These are phyloP conservation scores for Aspergillus sp. DNA, from an alignment of 2,329 filamentous ascomycete species.

Conservation along the genomic window DNA sequence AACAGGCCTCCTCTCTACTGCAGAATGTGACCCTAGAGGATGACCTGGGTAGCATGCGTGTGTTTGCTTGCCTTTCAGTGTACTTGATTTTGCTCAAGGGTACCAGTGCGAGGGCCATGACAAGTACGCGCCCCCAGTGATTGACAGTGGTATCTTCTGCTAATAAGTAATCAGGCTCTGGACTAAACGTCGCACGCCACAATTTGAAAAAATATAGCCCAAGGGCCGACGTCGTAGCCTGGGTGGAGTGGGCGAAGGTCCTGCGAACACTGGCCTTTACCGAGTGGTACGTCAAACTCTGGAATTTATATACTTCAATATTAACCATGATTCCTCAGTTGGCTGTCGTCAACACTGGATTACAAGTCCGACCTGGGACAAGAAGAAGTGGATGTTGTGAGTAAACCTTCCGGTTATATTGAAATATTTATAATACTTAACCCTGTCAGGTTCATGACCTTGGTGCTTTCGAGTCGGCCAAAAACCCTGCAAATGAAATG, in stretches of 20 bases:
- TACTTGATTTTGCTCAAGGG: slow-evolving; percentile 1
- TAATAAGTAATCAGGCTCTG: not conserved
- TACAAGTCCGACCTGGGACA: not conserved
- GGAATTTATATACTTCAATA: not conserved
- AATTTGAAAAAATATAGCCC: not conserved
- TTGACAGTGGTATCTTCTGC: not conserved
- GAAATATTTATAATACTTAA: not conserved
- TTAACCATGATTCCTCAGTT: too few relatives aligned
- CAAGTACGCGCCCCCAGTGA: not conserved
- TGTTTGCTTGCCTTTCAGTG: not conserved
- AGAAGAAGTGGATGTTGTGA: not conserved
- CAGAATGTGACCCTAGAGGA: not conserved
- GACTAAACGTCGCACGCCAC: not conserved
- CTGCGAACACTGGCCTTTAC: not conserved
- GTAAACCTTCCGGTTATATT: not conserved
- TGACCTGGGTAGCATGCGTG: not conserved
- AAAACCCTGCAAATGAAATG: not conserved
- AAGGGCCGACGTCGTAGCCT: not conserved
- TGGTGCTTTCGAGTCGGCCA: not conserved
- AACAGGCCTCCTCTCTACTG: not conserved
- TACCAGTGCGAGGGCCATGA: not conserved
- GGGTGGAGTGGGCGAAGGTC: not conserved
- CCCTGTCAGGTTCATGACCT: not conserved
- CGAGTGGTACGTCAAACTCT: not conserved
- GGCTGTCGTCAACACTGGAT: not conserved